phyloP scores from a whole-genome alignment of 148 eudicot genomes.

The Fagopyrum homotropicum region DNA sequence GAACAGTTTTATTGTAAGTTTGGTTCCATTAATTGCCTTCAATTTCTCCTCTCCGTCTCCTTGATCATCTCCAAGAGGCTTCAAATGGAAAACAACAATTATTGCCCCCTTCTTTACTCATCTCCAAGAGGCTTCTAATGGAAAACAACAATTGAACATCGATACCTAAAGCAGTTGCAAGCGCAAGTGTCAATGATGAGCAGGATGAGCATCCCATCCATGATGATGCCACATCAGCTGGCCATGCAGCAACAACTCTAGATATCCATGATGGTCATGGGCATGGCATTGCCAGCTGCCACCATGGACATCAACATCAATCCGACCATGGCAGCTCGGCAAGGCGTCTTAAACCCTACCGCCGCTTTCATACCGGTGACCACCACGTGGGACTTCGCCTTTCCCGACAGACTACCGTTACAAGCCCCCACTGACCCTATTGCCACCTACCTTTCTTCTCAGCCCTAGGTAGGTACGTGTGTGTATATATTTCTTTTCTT shows the following conservation, averaged over 20 bases:
- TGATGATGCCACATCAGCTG: slow-evolving; percentile 61
- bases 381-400: slow-evolving; percentile 37
- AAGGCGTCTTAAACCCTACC: slow-evolving; percentile 24
- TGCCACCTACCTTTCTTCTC: slow-evolving; percentile 4
- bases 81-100: too few relatives aligned
- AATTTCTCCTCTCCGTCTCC: too few relatives aligned
- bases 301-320: slow-evolving; percentile 17
- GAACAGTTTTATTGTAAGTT: too few relatives aligned
- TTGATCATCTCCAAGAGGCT: too few relatives aligned
- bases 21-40: too few relatives aligned
- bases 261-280: slow-evolving; percentile 61
- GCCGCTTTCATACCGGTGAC: slow-evolving; percentile 31
- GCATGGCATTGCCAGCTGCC: neutral
- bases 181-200: slow-evolving; percentile 66
- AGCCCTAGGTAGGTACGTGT: neutral
- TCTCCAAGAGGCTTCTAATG: too few relatives aligned
- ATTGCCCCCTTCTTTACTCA: too few relatives aligned
- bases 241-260: slow-evolving; percentile 59
- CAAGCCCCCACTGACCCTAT: neutral
- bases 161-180: slow-evolving; percentile 72
- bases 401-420: slow-evolving; percentile 19
- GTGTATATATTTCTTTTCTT: too few relatives aligned
- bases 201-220: slow-evolving; percentile 47
- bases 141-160: too few relatives aligned
- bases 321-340: slow-evolving; percentile 27